Evolutionary conservation across 1,284 basidiomycete genomes (phyloP).

Genomic region (Cryptococcus depauperatus): DNA sequence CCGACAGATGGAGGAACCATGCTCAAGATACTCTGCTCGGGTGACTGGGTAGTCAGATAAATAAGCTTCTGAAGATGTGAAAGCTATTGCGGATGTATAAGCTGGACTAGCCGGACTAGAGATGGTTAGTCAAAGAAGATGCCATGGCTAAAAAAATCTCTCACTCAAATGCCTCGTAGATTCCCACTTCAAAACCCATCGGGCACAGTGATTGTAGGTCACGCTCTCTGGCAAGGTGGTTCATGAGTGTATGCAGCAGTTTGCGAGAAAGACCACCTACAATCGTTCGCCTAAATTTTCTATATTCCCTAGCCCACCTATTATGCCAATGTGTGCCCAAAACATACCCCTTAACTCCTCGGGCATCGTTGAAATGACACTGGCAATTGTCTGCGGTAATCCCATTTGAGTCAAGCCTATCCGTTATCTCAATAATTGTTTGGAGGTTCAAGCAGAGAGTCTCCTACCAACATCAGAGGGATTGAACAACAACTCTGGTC

Average conservation of each 20-base stretch:
- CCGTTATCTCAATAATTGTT: neutral
- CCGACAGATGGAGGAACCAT: constrained; percentile 63
- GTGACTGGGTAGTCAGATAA: constrained; percentile 57
- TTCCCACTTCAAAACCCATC: constrained; percentile 60
- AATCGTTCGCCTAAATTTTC: constrained; percentile 65
- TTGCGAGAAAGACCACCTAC: constrained; percentile 40
- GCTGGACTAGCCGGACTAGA: constrained; percentile 64
- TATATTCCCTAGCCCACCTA: constrained; percentile 73
- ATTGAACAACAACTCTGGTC: constrained; percentile 80
- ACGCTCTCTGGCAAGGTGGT: constrained; percentile 42
- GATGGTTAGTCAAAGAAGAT: neutral
- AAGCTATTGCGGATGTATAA: constrained; percentile 58
- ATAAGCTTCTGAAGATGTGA: constrained; percentile 52
- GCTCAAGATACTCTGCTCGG: constrained; percentile 70
- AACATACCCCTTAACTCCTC: constrained; percentile 78
- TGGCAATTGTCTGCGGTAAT: constrained; percentile 63
- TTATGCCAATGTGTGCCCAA: constrained; percentile 84
- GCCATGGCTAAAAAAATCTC: constrained; percentile 31
- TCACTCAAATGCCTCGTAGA: constrained; percentile 66
- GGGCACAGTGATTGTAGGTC: constrained; percentile 74
- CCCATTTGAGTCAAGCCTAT: constrained; percentile 73
- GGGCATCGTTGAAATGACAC: constrained; percentile 64
- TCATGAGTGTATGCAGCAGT: constrained; percentile 2
- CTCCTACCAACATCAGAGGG: constrained; percentile 75
- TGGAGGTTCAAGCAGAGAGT: neutral